Evolutionary conservation across 2,329 filamentous ascomycete species (phyloP).

Genomic region (Verticillium dahliae): DNA sequence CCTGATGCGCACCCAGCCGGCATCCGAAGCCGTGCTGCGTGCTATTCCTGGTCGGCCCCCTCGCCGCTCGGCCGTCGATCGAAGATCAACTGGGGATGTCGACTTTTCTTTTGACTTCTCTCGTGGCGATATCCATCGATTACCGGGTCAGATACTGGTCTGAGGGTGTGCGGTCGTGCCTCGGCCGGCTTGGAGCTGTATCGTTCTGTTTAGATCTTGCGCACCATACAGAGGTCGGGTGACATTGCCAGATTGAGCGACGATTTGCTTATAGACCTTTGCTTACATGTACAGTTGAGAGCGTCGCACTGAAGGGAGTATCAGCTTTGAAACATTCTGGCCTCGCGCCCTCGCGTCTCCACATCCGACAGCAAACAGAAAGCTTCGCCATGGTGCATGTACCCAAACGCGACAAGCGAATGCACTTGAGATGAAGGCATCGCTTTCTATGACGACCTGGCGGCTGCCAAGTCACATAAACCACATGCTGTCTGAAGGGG

Average conservation of each 20-base stretch:
- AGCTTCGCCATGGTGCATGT: neutral
- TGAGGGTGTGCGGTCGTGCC: neutral
- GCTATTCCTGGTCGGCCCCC: neutral
- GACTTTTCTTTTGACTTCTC: neutral
- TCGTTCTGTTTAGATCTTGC: neutral
- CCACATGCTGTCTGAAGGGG: neutral
- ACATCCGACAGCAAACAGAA: neutral
- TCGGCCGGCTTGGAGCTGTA: too few relatives aligned
- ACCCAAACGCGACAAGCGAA: neutral
- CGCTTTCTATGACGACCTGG: neutral
- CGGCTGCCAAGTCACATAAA: neutral
- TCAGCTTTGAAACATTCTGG: neutral
- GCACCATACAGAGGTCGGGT: neutral
- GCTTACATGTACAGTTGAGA: neutral
- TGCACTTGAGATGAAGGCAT: neutral
- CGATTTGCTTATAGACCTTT: neutral
- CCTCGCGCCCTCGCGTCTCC: neutral
- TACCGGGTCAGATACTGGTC: neutral
- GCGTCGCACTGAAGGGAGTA: neutral
- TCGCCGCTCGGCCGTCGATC: neutral
- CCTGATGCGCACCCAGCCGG: neutral
- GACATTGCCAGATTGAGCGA: neutral
- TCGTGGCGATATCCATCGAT: neutral
- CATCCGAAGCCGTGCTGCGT: neutral
- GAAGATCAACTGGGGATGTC: neutral